Percentiles rank a stretch among this genome's conserved stretches.
Evolutionary conservation across 2,329 filamentous ascomycete species (phyloP).

Genomic region (Orbilia javanica): DNA sequence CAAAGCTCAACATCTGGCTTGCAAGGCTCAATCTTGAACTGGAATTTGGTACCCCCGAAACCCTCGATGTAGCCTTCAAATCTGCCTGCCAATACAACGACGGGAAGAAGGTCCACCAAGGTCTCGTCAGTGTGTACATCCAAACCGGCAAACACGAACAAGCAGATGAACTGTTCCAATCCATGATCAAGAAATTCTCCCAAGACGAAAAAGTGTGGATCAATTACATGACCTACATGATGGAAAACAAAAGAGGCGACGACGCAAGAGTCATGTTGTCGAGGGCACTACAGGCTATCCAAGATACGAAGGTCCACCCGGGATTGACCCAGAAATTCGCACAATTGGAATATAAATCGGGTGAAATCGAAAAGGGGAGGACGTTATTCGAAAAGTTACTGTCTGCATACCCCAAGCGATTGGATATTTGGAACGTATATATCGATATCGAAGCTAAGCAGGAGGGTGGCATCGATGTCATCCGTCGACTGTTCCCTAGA

Average conservation of each 20-base stretch:
- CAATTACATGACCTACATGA: constrained; percentile 94
- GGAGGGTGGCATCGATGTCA: constrained; percentile 69
- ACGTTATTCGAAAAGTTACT: constrained; percentile 94
- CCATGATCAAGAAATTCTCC: constrained; percentile 87
- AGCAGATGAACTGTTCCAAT: constrained; percentile 88
- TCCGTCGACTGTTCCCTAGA: constrained; percentile 85
- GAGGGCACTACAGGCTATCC: constrained; percentile 85
- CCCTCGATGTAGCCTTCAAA: constrained; percentile 87
- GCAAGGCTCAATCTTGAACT: constrained; percentile 95
- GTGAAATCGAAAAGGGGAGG: constrained; percentile 88
- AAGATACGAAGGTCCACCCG: constrained; percentile 73
- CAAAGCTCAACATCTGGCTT: constrained; percentile 92
- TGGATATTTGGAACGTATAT: constrained; percentile 93
- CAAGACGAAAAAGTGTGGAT: constrained; percentile 84
- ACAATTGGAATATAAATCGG: constrained; percentile 89
- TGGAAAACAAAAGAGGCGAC: constrained; percentile 74
- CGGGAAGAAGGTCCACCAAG: constrained; percentile 86
- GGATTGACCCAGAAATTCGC: constrained; percentile 88
- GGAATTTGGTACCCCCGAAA: constrained; percentile 85
- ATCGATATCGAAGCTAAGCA: constrained; percentile 82
- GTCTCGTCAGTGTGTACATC: constrained; percentile 93
- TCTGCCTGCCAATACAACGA: constrained; percentile 95
- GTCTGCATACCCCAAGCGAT: constrained; percentile 85
- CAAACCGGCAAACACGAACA: constrained; percentile 89
- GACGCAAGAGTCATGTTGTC: constrained; percentile 81